Evolutionary conservation across 805 yeast species (phyloP).

Genomic region (Torulaspora delbrueckii): DNA sequence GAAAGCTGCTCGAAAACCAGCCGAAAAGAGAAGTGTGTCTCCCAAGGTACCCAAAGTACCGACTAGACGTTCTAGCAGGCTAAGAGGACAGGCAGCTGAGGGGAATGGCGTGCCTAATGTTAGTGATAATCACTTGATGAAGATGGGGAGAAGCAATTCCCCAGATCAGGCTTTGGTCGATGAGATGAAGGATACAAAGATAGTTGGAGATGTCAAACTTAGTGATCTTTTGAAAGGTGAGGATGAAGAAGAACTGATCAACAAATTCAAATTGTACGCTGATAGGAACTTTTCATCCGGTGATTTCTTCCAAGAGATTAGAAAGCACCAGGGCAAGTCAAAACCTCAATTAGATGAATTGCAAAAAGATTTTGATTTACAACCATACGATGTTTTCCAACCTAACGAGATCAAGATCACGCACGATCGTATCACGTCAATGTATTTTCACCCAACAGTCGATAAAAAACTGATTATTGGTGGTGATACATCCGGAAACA

Average conservation of each 20-base stretch:
- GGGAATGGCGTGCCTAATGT: conserved; percentile 36
- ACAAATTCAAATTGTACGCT: conserved; percentile 31
- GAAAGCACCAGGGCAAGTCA: conserved; percentile 33
- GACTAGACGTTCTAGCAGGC: conserved; percentile 67
- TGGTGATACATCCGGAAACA: conserved; percentile 83
- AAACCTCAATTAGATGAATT: conserved; percentile 42
- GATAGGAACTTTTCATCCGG: conserved; percentile 52
- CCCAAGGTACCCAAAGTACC: conserved; percentile 41
- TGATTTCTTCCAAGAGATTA: conserved; percentile 58
- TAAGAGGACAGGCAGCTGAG: conserved; percentile 66
- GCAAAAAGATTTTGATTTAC: conserved; percentile 51
- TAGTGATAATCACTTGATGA: conserved; percentile 23
- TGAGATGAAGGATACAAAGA: conserved; percentile 49
- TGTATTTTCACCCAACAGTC: conserved; percentile 70
- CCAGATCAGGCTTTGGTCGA: conserved; percentile 42
- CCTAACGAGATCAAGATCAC: conserved; percentile 70
- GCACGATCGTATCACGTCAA: conserved; percentile 62
- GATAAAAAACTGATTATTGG: conserved; percentile 64
- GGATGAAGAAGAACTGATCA: conserved; percentile 34
- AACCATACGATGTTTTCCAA: conserved; percentile 51
- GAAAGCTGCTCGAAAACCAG: conserved; percentile 16
- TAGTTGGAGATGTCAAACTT: conserved; percentile 61
- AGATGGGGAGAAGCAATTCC: conserved; percentile 16
- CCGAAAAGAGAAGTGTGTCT: conserved; percentile 12
- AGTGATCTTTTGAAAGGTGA: conserved; percentile 50